Base-by-base conservation (phyloP, 352 stramenopile species). In the Globisporangium irregulare region DNA sequence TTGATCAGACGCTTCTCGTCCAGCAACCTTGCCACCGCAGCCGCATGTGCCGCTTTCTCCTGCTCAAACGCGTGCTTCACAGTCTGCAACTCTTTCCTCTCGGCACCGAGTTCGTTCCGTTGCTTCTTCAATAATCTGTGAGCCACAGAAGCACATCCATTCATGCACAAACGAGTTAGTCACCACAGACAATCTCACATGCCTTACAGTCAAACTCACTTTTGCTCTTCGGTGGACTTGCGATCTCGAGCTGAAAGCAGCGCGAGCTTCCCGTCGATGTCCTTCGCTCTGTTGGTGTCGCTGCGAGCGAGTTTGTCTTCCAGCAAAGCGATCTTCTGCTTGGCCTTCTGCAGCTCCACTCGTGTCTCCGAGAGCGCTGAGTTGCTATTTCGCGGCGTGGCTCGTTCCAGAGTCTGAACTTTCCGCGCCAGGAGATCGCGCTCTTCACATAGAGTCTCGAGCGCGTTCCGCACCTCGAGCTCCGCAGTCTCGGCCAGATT, bases 271-370 rank as follows among this genome's bases (percentile, higher is more conserved):
- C 36, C 53, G n/a, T 87, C 78, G 10, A 73, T 34, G 63, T 90
- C 76, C 50, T 73, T 87, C 48, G 53, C 56, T 41, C 74, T 68
- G 12, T 67, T 64, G 24, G 22, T 70, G 22, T 80, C 68, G 1
- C 51, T 59, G 27, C 70, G 72, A 29, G 59, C 70, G 67, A 86
- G 50, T 50, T 84, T 78, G 1, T 79, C 74, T 68, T 91, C 81
- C 1, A 91, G 65, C 6, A 60, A 25, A 0, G 65, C 61, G 27
- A 88, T 84, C 61, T 83, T 87, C 32, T 82, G 73, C 59, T 79
- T 79, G 8, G 83, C 83, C 20, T 77, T 81, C 59, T 86, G 74
- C n/a, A 91, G 46, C 38, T 90, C 83, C 1, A 77, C 78, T 14
- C 83, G 75, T 0, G 71, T 59, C 29, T 79, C 70, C 18, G 74